These are phyloP conservation scores for Rhodotorula sphaerocarpa DNA, from an alignment of 768 basidiomycete genomes.

Conservation along the genomic window DNA sequence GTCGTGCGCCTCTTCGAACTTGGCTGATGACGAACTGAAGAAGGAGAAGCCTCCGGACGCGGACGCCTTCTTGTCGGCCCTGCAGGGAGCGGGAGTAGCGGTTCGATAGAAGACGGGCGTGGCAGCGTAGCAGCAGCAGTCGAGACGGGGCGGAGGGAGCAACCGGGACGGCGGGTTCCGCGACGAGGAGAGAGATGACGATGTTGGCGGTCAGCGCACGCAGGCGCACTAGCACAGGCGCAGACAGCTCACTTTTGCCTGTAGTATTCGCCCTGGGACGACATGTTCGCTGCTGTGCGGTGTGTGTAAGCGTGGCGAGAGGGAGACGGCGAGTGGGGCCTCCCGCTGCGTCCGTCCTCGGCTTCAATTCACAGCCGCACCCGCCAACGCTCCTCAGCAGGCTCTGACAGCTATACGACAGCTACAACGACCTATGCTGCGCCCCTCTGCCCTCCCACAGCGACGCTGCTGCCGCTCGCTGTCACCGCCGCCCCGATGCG, in stretches of 20 bases:
- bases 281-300: neutral
- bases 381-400: no score
- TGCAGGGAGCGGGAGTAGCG: neutral
- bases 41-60: slow-evolving; percentile 52
- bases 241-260: slow-evolving; percentile 11
- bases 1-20: slow-evolving; percentile 92
- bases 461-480: no score
- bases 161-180: neutral
- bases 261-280: slow-evolving; percentile 22
- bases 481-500: no score
- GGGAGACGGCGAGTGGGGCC: neutral
- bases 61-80: slow-evolving; percentile 84
- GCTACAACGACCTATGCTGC: no score
- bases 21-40: slow-evolving; percentile 59
- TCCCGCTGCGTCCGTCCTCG: no score
- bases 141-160: neutral
- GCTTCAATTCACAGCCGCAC: no score
- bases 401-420: no score
- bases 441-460: no score
- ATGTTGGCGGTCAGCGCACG: neutral
- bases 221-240: neutral
- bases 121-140: neutral
- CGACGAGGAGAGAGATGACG: slow-evolving; percentile 1
- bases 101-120: neutral
- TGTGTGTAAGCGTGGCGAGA: neutral